Conservation (phyloP, 192 early-diverging fungal species). For the Phycomyces blakesleeanus region DNA sequence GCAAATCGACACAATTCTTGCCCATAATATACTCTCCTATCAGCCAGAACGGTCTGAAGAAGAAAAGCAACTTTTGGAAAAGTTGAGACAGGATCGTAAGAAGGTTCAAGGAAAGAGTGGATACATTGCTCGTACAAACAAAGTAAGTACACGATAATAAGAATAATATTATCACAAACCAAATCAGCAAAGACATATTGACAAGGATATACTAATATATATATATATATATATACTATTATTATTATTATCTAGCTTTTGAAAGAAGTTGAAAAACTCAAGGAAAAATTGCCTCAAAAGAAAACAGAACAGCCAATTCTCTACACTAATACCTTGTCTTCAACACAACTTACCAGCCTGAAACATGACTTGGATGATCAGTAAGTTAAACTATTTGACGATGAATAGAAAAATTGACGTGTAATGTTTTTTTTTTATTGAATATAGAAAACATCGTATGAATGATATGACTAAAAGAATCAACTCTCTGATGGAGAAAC, state of each 20-base stretch:
- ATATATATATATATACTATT: too few species aligned
- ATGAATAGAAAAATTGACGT: not conserved
- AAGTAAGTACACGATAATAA: slow-evolving; percentile 5
- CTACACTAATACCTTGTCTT: not conserved
- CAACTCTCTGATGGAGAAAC: too few species aligned
- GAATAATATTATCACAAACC: not conserved
- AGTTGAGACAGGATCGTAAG: slow-evolving; percentile 25
- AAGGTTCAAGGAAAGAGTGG: slow-evolving; percentile 14
- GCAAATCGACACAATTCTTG: slow-evolving; percentile 57
- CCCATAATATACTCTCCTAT: slow-evolving; percentile 54
- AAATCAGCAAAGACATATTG: not conserved
- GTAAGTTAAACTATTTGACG: not conserved
- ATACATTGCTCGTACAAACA: slow-evolving; percentile 9
- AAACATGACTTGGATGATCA: not conserved
- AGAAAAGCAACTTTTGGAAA: slow-evolving; percentile 51
- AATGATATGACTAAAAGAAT: too few species aligned
- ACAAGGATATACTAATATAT: too few species aligned
- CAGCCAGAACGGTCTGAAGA: slow-evolving; percentile 58
- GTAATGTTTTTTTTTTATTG: too few species aligned
- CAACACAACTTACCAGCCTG: not conserved
- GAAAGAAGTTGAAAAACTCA: slow-evolving; percentile 2
- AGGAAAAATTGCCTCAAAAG: not conserved
- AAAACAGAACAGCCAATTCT: not conserved
- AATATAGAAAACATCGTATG: not conserved
- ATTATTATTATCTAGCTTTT: not conserved